These are phyloP conservation scores for Sungouiella blattae DNA, from an alignment of 805 yeast genomes.

Conservation along the genomic window DNA sequence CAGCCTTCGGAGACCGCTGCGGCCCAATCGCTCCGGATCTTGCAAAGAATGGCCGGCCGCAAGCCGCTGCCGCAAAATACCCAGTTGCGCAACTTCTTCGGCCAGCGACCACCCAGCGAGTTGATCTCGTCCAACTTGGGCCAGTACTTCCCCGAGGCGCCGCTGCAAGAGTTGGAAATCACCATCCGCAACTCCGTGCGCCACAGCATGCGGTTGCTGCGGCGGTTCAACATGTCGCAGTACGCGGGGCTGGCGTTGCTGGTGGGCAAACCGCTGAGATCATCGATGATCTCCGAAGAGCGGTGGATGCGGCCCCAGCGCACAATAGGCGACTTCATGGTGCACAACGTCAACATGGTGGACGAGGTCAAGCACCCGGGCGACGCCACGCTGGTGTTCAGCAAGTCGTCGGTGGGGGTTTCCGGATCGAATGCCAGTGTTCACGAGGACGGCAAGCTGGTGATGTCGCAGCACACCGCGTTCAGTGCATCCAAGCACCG, in stretches of 20 bases:
- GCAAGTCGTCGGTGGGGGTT: conserved; percentile 24
- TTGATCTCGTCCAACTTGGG: conserved; percentile 84
- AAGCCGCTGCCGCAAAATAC: conserved; percentile 15
- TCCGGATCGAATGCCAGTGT: conserved; percentile 7
- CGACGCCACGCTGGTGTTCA: conserved; percentile 26
- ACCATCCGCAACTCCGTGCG: conserved; percentile 84
- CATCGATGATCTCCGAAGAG: too few relatives aligned
- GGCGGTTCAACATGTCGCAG: conserved; percentile 24
- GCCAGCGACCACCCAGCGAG: conserved; percentile 92
- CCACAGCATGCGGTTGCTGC: conserved; percentile 62
- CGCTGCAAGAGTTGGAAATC: conserved; percentile 63
- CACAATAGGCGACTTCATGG: conserved; percentile 63
- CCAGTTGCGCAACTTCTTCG: conserved; percentile 53
- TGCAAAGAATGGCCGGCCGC: conserved; percentile 17
- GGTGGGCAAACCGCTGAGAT: not conserved
- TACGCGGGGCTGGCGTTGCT: not conserved
- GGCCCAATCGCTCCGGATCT: conserved; percentile 49
- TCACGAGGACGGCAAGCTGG: conserved; percentile 6
- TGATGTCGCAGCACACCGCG: conserved; percentile 4
- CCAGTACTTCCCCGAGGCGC: conserved; percentile 88
- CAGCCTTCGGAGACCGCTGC: conserved; percentile 62
- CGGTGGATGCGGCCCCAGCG: conserved; percentile 28
- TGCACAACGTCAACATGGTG: conserved; percentile 53
- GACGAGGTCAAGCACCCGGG: conserved; percentile 39
- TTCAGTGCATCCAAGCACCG: conserved; percentile 5